These are phyloP conservation scores for Stereocaulon alpinum DNA, from an alignment of 495 filamentous ascomycete genomes.

Conservation along the genomic window DNA sequence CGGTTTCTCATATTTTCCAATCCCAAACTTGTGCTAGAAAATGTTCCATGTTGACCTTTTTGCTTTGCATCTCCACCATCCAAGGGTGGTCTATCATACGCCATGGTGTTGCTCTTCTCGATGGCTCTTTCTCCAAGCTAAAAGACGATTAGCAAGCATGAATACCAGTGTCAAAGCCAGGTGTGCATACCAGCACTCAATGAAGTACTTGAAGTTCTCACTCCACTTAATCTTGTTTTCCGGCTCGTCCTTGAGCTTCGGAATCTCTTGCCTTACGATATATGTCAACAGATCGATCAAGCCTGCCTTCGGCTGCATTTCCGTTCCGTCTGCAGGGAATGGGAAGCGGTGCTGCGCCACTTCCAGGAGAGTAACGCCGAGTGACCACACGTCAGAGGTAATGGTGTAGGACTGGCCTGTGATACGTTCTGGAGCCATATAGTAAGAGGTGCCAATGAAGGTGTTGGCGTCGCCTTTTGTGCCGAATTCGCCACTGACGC, in stretches of 20 bases:
- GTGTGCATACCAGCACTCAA: conserved; percentile 89
- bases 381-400: conserved; percentile 95
- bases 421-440: conserved; percentile 98
- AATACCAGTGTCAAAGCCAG: neutral
- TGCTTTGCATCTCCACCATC: conserved; percentile 90
- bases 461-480: conserved; percentile 98
- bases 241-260: conserved; percentile 91
- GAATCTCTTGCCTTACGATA: conserved; percentile 91
- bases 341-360: conserved; percentile 97
- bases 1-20: conserved; percentile 51
- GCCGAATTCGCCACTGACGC: conserved; percentile 93
- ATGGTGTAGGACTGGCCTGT: conserved; percentile 97
- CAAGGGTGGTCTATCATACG: conserved; percentile 98
- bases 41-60: conserved; percentile 92
- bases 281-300: conserved; percentile 93
- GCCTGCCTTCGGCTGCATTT: conserved; percentile 77
- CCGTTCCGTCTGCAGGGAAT: conserved; percentile 91
- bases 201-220: conserved; percentile 96
- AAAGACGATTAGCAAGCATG: conserved; percentile 6
- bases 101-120: conserved; percentile 84
- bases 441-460: conserved; percentile 97
- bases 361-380: conserved; percentile 91
- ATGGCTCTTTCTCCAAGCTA: conserved; percentile 88
- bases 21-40: conserved; percentile 93
- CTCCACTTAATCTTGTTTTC: conserved; percentile 75